phyloP scores from a whole-genome alignment of 305 asterid genomes.

The Fraxinus sp. region DNA sequence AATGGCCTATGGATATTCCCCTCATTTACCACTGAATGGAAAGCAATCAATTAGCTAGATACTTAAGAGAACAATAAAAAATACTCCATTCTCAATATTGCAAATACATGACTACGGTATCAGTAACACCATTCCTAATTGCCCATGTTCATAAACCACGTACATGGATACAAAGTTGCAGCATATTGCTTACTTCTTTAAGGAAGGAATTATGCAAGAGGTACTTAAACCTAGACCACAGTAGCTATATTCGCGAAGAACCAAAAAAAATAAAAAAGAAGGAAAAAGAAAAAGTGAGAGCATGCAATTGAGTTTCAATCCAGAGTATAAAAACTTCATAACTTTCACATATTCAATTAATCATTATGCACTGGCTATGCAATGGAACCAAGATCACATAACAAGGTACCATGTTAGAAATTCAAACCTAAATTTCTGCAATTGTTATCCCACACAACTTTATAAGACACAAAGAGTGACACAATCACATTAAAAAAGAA shows the following conservation, averaged over 20 bases:
- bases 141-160: neutral
- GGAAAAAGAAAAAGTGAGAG: neutral
- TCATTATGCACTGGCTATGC: neutral
- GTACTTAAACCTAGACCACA: neutral
- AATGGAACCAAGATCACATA: neutral
- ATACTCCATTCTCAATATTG: neutral
- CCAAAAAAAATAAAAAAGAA: neutral
- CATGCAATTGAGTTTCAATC: neutral
- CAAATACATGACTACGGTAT: neutral
- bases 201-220: neutral
- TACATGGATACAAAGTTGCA: neutral
- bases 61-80: neutral
- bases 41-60: constrained; percentile 3
- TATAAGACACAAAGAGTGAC: neutral
- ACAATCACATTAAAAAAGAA: neutral
- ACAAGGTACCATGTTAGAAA: neutral
- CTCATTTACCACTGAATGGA: constrained; percentile 49
- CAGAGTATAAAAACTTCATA: neutral
- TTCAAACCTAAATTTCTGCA: neutral
- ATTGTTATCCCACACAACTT: neutral
- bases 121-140: neutral
- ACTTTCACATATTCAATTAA: neutral
- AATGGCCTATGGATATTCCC: constrained; percentile 39
- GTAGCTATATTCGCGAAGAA: neutral
- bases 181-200: neutral